Base-by-base conservation (phyloP, 345 rosid genomes). In the Acer yangbiense region DNA sequence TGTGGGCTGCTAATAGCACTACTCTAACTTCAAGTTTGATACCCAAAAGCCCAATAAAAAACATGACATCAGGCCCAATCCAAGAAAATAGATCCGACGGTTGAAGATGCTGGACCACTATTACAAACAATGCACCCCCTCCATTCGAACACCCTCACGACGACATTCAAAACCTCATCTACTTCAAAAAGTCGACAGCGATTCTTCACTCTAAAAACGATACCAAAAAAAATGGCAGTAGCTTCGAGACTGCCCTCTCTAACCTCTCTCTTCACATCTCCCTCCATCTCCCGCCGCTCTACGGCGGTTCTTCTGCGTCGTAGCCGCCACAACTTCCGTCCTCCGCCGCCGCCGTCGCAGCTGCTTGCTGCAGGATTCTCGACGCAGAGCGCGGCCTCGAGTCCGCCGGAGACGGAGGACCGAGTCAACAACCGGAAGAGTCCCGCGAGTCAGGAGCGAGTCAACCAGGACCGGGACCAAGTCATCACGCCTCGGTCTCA, bases 401-500 rank as follows among this genome's bases (percentile, higher is more conserved):
- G 82, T 65, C 87, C 88, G 3, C 84, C 90, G 55, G 91, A 86
- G 79, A 90, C 89, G 0, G 89, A 87, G 73, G 87, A 86, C 43
- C 85, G 77, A 74, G 87, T 80, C 11, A 81, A 78, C 2, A 82
- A 81, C 39, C 82, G 76, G 76, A 85, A 83, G 79, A 74, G 54
- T 70, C 46, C 72, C 55, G 77, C 64, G 3, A 75, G 71, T 32
- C 82, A 80, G 35, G 84, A 76, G 61, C 80, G 73, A 65, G 82
- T n/a, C 65, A 80, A 71, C 65, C 69, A 21, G 76, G 76, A 65
- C 32, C 77, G 87, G 18, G 92, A 90, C 78, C 88, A 84, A 65
- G 87, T 84, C 71, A 85, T 95, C 64, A 90, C 95, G 74, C 96
- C 97, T n/a, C 91, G 93, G 50, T 93, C 98, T 9, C 87, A 87